Evolutionary conservation across 1,139 yeast genomes (phyloP), one percentile per base, ranked within the genome.

Genomic region (Yamadazyma blattariae): DNA sequence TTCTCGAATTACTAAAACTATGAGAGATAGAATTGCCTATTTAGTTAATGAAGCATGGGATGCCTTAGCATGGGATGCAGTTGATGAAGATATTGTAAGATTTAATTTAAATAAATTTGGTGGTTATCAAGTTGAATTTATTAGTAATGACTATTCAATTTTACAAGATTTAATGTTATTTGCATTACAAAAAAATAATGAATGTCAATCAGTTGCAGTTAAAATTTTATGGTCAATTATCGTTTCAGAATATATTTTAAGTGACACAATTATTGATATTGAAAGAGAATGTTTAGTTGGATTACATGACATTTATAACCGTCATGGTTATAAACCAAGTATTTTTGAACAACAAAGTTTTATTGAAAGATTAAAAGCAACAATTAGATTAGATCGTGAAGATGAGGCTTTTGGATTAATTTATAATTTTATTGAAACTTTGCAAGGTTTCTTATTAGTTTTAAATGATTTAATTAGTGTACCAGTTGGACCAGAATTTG

Each of bases 401-500:
- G 94, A 85, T 55, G 85, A 74, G 39, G 82, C 87, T 1, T 78
- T 71, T 46, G 59, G 61, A 1, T 61, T 77, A 30, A 67, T 83
- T 32, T 61, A 71, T 43, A 62, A 64, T 32, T 76, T 82, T 37
- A 66, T 82, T 40, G 74, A 73, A 40, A 79, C 76, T 37, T 55
- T 86, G 28, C 57, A 79, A 25, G 82, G 79, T 23, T 85, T 87
- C 58, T 61, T 87, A 42, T 76, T 74, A 36, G 77, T 81, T 16
- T 70, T 85, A 51, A 71, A 79, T 42, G 88, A 85, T 50, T 74
- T 84, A 49, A 76, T 77, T 46, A 74, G 77, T 45, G 87, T 88
- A 38, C 96, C 96, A 15, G 74, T 74, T 33, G 92, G 90, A 15
- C 81, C 82, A 31, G 95, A 88, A 50, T 88, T 83, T 58, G 92